Conservation (phyloP, 192 early-diverging fungal species). For the Backusella psychrophila region DNA sequence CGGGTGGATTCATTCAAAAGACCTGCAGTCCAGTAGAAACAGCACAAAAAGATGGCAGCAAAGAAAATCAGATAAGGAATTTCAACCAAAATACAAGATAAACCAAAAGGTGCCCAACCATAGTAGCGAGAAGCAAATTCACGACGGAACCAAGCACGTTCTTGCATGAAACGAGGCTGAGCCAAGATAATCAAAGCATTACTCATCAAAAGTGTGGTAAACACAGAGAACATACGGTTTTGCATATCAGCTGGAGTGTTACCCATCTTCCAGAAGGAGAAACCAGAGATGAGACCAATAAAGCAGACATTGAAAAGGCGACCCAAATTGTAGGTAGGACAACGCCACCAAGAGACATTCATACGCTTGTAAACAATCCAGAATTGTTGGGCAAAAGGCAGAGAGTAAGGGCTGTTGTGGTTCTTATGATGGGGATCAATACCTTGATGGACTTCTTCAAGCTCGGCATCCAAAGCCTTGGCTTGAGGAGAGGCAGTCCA, state of each 20-base stretch:
- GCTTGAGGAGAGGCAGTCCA: slow-evolving; percentile 65
- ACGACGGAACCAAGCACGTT: slow-evolving; percentile 67
- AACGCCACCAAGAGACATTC: slow-evolving; percentile 67
- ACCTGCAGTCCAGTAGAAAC: slow-evolving; percentile 75
- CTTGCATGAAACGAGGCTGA: slow-evolving; percentile 63
- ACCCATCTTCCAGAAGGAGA: slow-evolving; percentile 69
- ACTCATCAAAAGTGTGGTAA: slow-evolving; percentile 62
- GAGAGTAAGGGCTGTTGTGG: slow-evolving; percentile 44
- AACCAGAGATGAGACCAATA: slow-evolving; percentile 60
- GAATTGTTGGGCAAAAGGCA: slow-evolving; percentile 44
- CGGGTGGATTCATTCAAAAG: slow-evolving; percentile 47
- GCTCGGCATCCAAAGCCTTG: slow-evolving; percentile 35
- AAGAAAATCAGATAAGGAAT: slow-evolving; percentile 65
- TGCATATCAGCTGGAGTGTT: slow-evolving; percentile 58
- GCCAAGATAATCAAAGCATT: slow-evolving; percentile 67
- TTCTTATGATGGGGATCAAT: slow-evolving; percentile 33
- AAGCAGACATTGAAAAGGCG: slow-evolving; percentile 58
- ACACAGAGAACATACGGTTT: slow-evolving; percentile 72
- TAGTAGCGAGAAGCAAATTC: slow-evolving; percentile 70
- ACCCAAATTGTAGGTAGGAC: slow-evolving; percentile 73
- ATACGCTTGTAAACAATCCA: slow-evolving; percentile 64
- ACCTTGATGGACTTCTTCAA: slow-evolving; percentile 47
- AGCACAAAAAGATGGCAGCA: slow-evolving; percentile 61
- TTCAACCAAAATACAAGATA: slow-evolving; percentile 63
- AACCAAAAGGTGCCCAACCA: slow-evolving; percentile 63